A percentile compares a stretch with the other conserved stretches of the same genome.
Conservation (phyloP, 192 early-diverging fungal species). For the Chytriomyces sp. region DNA sequence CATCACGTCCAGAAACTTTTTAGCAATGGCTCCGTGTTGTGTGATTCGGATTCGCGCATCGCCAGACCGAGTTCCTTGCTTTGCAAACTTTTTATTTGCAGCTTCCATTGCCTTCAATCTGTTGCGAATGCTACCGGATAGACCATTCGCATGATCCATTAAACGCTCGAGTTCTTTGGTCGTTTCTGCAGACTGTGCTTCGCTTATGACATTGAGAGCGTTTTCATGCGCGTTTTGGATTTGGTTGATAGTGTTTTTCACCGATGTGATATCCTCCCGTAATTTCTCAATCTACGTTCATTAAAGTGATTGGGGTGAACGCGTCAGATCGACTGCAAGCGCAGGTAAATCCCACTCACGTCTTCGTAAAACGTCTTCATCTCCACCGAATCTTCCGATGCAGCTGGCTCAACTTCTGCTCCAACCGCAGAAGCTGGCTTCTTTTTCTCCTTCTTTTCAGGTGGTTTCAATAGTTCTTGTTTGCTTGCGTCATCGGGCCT, state of each 20-base stretch:
- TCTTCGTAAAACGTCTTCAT: constrained; percentile 56
- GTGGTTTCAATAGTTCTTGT: not conserved
- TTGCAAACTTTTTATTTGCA: constrained; percentile 49
- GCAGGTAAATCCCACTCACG: constrained; percentile 1
- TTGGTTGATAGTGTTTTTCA: constrained; percentile 45
- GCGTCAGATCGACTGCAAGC: not conserved
- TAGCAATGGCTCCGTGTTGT: constrained; percentile 50
- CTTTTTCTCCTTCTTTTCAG: not conserved
- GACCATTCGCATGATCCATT: constrained; percentile 54
- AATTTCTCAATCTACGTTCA: constrained; percentile 40
- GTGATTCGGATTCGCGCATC: constrained; percentile 51
- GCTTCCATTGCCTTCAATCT: constrained; percentile 59
- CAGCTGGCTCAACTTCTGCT: not conserved
- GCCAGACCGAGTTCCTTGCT: constrained; percentile 32
- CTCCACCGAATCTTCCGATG: constrained; percentile 22
- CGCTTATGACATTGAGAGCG: constrained; percentile 52
- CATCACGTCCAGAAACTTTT: constrained; percentile 62
- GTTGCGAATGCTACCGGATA: constrained; percentile 41
- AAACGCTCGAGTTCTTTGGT: constrained; percentile 52
- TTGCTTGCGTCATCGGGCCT: too few relatives aligned
- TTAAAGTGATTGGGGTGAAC: not conserved
- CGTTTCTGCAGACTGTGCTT: constrained; percentile 47
- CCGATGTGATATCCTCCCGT: constrained; percentile 42
- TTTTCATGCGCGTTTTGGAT: constrained; percentile 53
- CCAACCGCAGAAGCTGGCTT: not conserved